Evolutionary conservation across 2,329 filamentous ascomycete species (phyloP), one percentile per base, ranked within the genome.

Genomic region (Immersiporthe knoxdaviesiana): DNA sequence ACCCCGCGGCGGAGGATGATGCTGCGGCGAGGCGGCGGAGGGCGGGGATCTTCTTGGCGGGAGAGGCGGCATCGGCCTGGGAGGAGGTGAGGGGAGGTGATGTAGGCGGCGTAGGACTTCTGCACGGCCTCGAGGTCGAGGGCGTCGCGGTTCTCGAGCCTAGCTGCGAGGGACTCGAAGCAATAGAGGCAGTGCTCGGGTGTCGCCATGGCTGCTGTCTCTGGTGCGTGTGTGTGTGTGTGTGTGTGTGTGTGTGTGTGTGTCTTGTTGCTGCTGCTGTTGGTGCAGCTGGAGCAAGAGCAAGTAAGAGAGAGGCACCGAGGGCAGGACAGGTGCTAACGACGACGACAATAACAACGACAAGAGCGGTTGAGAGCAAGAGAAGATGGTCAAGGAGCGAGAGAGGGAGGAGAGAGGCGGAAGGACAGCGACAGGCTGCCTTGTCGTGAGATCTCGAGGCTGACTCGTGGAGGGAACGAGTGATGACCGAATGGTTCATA

Each of bases 161-260:
- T 87, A 66, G 94, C 91, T 63, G 88, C 86, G 50, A 99, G 89
- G 54, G 86, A 85, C 81, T 99, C 96, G 84, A 99, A 98, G 84
- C 94, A 97, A 81, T 91, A 94, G 76, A 95, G 89, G 80, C 94
- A 97, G 81, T 98, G 95, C 70, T 90, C 91, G 75, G 88, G 81
- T 68, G 91, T 91, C 63, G 96, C 95, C 95, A 98, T 98, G 73
- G 52, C 74, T 50, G 16, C 10, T 63, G 18, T 58, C 16, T 27
- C 12, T 27, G n/a, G n/a, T n/a, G n/a, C n/a, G n/a, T 27, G n/a
- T 35, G 8, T 35, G 35, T 4, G 35, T 4, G 30, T 54, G 7
- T 39, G 3, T 58, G n/a, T 27, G n/a, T 35, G n/a, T 27, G n/a
- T 35, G 8, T 35, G 35, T 4, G 35, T 4, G 30, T 54, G 7